Evolutionary conservation across 2,329 filamentous ascomycete genomes (phyloP), one percentile per base, ranked within the genome.

Genomic region (Alternaria gaisen): DNA sequence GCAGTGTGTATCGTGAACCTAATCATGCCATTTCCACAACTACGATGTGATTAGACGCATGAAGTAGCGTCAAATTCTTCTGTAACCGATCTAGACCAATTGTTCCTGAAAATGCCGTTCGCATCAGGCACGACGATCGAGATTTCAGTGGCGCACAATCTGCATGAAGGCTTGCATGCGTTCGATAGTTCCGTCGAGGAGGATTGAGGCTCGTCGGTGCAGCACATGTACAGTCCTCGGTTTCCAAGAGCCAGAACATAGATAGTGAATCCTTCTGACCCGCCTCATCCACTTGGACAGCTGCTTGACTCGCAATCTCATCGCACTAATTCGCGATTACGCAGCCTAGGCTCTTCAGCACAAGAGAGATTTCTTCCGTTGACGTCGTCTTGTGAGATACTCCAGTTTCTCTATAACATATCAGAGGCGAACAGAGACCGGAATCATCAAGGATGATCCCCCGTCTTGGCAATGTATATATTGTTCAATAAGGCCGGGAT

Each of bases 401-500:
- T 7, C 24, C n/a, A 20, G 20, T 20, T 20, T 38, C 46, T 12
- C 22, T 5, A 50, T 38, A 36, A 14, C 32, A 36, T 14, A 36
- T 12, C 16, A 16, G 32, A 50, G 20, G 46, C 11, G 20, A 41
- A 52, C 36, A 52, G 50, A 26, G 24, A 52, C 22, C 22, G 36
- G 50, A 41, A 22, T 41, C 34, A 28, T 28, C 24, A 26, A 42
- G 46, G 44, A 41, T 24, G 18, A 50, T 56, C 18, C 36, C 46
- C 44, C 53, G 42, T 48, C 53, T 55, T 55, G 42, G 42, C 53
- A 30, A 55, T 40, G 52, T 57, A 60, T 51, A 61, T 9, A 22
- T 44, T 41, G n/a, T 18, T 46, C 24, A 41, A 40, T 55, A 53
- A 61, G 48, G 28, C 26, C 53, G 24, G 36, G 57, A 44, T 57